Base-by-base conservation (phyloP, 1,284 basidiomycete species). In the Ustilago vetiveriae region DNA sequence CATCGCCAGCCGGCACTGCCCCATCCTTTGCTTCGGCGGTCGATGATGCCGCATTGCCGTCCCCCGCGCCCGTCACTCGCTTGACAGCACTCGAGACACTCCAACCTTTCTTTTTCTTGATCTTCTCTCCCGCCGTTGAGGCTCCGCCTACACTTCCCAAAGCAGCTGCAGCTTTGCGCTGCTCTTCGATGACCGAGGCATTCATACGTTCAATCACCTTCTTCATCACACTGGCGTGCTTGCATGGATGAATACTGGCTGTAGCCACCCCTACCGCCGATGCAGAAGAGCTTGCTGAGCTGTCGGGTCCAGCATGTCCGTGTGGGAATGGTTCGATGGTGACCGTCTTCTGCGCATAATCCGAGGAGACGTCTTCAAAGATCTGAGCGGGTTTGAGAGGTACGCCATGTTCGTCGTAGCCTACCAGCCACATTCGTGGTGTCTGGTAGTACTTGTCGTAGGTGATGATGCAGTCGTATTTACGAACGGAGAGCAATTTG, bases 181-280 rank as follows among this genome's bases (percentile, higher is more conserved):
- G 89, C 50, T 78, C 68, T 46, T 82, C 79, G 17, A 78, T 62
- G 16, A 83, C 80, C 21, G 68, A 75, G 1, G 64, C 88, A 83
- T 98, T 96, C 94, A 98, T 98, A 52, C 94, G 87, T 83, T 97
- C 94, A 79, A 98, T 97, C 71, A 98, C 93, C 84, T 98, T 98
- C 87, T 96, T 97, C 96, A 99, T 99, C 51, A 99, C 96, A 81
- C 89, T 92, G 0, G 94, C 92, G 82, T 99, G 95, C 83, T 97
- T 97, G 88, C 95, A 99, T 1, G 95, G 95, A 82, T 99, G 95
- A 10, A 99, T 94, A 92, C 94, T 76, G 21, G 78, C 76, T 19
- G 75, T 71, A 6, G 62, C 64, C 9, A 59, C 69, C 5, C 69
- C 64, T 1, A 52, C 64, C 4, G 47, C 42, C n/a, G 50, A 30